Evolutionary conservation across 768 basidiomycete species (phyloP).

Genomic region (Rhodotorula kratochvilovae): DNA sequence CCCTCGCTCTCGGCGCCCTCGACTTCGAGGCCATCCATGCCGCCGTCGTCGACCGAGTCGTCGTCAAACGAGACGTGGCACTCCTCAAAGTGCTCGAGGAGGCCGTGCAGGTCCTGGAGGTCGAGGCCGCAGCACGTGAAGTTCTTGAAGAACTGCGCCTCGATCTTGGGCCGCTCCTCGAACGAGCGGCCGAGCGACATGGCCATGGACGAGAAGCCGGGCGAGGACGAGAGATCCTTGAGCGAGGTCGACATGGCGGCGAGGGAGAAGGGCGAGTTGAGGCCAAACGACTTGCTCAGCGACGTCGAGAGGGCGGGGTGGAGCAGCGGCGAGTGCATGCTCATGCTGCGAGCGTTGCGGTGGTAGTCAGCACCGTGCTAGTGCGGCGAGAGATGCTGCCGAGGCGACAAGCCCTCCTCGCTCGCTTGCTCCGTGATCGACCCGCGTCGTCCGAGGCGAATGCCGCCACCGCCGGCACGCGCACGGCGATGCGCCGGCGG

Average conservation of each 20-base stretch:
- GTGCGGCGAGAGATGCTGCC: not conserved
- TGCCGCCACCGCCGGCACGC: too few species aligned
- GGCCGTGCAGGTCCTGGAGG: constrained; percentile 69
- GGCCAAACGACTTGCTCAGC: constrained; percentile 35
- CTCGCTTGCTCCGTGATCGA: too few species aligned
- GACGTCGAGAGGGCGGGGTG: constrained; percentile 36
- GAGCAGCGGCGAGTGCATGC: constrained; percentile 34
- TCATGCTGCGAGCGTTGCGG: not conserved
- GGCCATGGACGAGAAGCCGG: constrained; percentile 39
- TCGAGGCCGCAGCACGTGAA: constrained; percentile 84
- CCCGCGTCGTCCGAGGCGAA: too few species aligned
- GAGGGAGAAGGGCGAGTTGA: constrained; percentile 40
- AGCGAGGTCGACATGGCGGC: constrained; percentile 37
- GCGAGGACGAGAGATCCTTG: constrained; percentile 37
- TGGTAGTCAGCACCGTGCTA: not conserved
- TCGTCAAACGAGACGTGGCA: constrained; percentile 60
- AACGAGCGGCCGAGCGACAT: constrained; percentile 43
- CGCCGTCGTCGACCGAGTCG: constrained; percentile 27
- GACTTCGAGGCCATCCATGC: constrained; percentile 34
- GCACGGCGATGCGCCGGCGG: too few species aligned
- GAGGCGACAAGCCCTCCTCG: not conserved
- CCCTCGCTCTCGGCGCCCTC: constrained; percentile 33
- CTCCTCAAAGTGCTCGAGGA: constrained; percentile 88
- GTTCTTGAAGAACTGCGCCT: constrained; percentile 60
- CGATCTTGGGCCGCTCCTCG: constrained; percentile 43